Percentiles rank a stretch among this genome's conserved stretches.
Evolutionary conservation across 306 rosid species (phyloP).

Genomic region (Echinosophora koreensis): DNA sequence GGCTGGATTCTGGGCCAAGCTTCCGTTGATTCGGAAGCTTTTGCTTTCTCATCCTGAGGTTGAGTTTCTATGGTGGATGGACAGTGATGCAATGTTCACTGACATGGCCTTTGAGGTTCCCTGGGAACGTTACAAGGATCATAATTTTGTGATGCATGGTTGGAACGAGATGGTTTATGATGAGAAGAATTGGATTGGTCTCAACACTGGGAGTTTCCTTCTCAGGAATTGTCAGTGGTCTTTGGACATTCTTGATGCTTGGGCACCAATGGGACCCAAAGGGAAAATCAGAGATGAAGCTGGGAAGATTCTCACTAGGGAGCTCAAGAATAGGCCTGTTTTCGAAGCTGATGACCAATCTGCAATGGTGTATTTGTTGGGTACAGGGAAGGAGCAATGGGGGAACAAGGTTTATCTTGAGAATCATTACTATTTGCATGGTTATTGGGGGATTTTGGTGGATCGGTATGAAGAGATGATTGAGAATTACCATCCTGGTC

Average conservation of each 20-base stretch:
- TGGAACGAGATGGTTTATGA: slow-evolving; percentile 78
- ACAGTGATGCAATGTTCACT: slow-evolving; percentile 80
- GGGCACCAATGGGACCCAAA: slow-evolving; percentile 91
- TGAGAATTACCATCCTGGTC: slow-evolving; percentile 69
- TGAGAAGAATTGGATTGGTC: slow-evolving; percentile 73
- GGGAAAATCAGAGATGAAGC: slow-evolving; percentile 79
- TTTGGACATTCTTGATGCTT: slow-evolving; percentile 69
- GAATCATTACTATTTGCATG: slow-evolving; percentile 64
- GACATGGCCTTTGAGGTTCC: slow-evolving; percentile 86
- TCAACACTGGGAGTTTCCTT: slow-evolving; percentile 72
- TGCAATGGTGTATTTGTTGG: slow-evolving; percentile 72
- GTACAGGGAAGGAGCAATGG: slow-evolving; percentile 61
- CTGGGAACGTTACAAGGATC: slow-evolving; percentile 72
- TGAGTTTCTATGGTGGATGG: slow-evolving; percentile 88
- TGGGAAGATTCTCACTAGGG: slow-evolving; percentile 68
- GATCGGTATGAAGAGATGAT: slow-evolving; percentile 74
- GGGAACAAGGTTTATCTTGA: slow-evolving; percentile 68
- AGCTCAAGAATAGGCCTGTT: slow-evolving; percentile 66
- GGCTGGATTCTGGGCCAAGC: slow-evolving; percentile 87
- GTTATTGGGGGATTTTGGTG: slow-evolving; percentile 80
- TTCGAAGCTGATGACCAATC: slow-evolving; percentile 85
- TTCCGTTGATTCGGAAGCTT: slow-evolving; percentile 68
- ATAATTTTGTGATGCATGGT: slow-evolving; percentile 75
- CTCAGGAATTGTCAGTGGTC: slow-evolving; percentile 72
- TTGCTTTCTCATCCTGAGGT: slow-evolving; percentile 70